Percentiles rank a stretch among this genome's conserved stretches.
These are phyloP conservation scores for Sextonia rubra DNA, from an alignment of 164 flowering plant species.

Conservation along the genomic window DNA sequence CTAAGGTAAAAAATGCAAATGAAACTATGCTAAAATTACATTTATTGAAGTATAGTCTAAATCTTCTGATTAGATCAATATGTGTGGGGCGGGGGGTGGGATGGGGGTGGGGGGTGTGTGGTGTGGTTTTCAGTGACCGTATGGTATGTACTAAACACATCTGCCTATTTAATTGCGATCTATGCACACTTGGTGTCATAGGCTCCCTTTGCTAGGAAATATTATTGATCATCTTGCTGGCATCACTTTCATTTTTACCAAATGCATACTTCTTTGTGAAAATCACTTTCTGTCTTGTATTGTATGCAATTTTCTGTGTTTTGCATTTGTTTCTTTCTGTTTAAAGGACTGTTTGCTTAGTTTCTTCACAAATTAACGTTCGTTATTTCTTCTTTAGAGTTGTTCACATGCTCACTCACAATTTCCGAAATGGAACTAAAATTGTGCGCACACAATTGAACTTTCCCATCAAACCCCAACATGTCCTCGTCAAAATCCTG, in stretches of 20 bases:
- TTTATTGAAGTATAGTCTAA: too few relatives aligned
- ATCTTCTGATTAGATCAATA: too few relatives aligned
- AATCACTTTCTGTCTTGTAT: not conserved
- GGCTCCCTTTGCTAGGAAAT: not conserved
- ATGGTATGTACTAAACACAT: not conserved
- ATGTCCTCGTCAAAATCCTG: conserved; percentile 75
- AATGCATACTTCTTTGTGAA: not conserved
- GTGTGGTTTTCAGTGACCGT: too few relatives aligned
- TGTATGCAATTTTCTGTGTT: too few relatives aligned
- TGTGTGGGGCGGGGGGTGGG: too few relatives aligned
- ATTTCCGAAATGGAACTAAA: conserved; percentile 78
- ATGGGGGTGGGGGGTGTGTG: too few relatives aligned
- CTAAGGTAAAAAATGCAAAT: too few relatives aligned
- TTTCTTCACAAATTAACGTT: not conserved
- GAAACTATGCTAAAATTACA: too few relatives aligned
- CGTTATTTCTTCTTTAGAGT: conserved; percentile 43
- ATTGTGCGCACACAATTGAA: conserved; percentile 49
- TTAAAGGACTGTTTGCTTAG: conserved; percentile 2
- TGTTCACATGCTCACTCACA: conserved; percentile 77
- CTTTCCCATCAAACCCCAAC: conserved; percentile 56
- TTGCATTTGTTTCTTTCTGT: not conserved
- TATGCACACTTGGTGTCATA: not conserved
- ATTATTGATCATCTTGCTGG: not conserved
- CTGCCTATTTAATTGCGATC: not conserved
- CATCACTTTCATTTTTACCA: not conserved